Evolutionary conservation across 148 eudicot genomes (phyloP).

Genomic region (Salicornia ramosissima): DNA sequence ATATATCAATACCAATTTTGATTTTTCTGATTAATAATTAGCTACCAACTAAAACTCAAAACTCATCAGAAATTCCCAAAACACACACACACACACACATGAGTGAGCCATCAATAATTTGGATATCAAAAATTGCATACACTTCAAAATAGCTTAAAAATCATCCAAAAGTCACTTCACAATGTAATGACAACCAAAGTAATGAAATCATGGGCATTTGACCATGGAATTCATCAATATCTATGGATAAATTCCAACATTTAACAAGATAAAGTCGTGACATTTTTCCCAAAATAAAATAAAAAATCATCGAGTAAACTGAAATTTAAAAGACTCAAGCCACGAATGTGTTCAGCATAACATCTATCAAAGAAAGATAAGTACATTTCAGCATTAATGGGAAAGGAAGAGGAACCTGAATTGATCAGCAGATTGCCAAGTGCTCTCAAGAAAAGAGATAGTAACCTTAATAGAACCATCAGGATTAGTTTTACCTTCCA

Average conservation of each 20-base stretch:
- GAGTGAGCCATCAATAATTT: neutral
- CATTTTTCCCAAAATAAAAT: neutral
- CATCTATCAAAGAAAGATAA: neutral
- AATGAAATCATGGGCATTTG: too few relatives aligned
- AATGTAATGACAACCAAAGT: too few relatives aligned
- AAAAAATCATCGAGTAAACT: neutral
- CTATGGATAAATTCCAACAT: too few relatives aligned
- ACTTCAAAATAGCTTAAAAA: neutral
- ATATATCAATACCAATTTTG: neutral
- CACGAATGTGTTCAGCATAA: too few relatives aligned
- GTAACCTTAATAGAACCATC: slow-evolving; percentile 64
- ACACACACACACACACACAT: too few relatives aligned
- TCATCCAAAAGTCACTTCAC: neutral
- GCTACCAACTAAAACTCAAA: neutral
- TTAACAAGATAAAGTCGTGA: too few relatives aligned
- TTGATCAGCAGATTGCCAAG: slow-evolving; percentile 65
- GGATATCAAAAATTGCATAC: neutral
- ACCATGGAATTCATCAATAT: too few relatives aligned
- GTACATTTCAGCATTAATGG: neutral
- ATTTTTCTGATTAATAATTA: too few relatives aligned
- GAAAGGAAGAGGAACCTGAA: slow-evolving; percentile 18
- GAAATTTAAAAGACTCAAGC: too few relatives aligned
- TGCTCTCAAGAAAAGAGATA: slow-evolving; percentile 63
- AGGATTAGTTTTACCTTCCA: slow-evolving; percentile 73
- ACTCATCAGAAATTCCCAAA: neutral